phyloP scores from a whole-genome alignment of 305 asterid genomes.

The Withania somnifera region DNA sequence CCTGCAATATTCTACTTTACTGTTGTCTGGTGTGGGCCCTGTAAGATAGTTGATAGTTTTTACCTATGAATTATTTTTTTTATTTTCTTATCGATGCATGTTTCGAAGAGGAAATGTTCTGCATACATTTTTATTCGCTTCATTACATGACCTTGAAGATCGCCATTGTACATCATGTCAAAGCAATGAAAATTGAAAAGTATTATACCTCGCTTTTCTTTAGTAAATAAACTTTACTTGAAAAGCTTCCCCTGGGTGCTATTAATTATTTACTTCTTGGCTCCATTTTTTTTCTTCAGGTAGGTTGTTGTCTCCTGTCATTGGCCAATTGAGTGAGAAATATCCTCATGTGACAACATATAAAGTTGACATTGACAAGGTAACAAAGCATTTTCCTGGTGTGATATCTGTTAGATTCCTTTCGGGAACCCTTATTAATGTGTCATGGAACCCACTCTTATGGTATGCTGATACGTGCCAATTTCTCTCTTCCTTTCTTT shows the following conservation, averaged over 20 bases:
- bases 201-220: background rate
- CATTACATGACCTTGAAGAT: background rate
- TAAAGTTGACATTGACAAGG: conserved; percentile 90
- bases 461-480: background rate
- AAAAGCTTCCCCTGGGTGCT: background rate
- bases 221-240: too few species aligned
- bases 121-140: background rate
- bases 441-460: background rate
- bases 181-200: background rate
- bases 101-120: background rate
- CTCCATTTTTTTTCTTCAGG: conserved; percentile 30
- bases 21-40: conserved; percentile 97
- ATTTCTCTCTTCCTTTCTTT: background rate
- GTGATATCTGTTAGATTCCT: background rate
- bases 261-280: background rate
- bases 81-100: background rate
- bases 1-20: conserved; percentile 92
- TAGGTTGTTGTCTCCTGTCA: conserved; percentile 61
- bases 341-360: conserved; percentile 84
- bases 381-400: conserved; percentile 11
- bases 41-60: conserved; percentile 34
- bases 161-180: background rate
- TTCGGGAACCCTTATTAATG: background rate
- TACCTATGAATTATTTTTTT: background rate
- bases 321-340: conserved; percentile 69